phyloP scores from a whole-genome alignment of 768 basidiomycete species.

The Galerina sulciceps region DNA sequence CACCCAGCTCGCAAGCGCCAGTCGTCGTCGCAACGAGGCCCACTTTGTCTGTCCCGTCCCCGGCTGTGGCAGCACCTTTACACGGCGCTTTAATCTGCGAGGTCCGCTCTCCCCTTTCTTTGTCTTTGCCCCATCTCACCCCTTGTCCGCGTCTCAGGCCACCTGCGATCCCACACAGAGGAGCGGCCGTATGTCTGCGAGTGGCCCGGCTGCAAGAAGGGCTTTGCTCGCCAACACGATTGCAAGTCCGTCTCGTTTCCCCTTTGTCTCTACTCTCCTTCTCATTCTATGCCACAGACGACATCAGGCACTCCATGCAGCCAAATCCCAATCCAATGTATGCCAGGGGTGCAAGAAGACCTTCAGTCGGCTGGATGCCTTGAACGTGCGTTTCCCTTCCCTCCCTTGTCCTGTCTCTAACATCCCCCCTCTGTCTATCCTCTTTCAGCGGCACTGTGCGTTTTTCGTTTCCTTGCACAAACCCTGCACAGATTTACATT shows the following conservation, averaged over 20 bases:
- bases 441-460: constrained; percentile 77
- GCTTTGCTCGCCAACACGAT: constrained; percentile 94
- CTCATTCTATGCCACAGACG: constrained; percentile 50
- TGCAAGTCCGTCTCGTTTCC: constrained; percentile 75
- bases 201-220: constrained; percentile 93
- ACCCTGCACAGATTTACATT: constrained; percentile 19
- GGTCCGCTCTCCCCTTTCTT: constrained; percentile 44
- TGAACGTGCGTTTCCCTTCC: constrained; percentile 72
- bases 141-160: constrained; percentile 53
- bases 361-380: constrained; percentile 91
- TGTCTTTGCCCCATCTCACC: constrained; percentile 10
- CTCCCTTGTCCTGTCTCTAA: constrained; percentile 5
- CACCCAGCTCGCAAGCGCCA: constrained; percentile 90
- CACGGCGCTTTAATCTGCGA: constrained; percentile 86
- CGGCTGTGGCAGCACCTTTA: constrained; percentile 97
- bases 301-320: constrained; percentile 87
- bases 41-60: constrained; percentile 94
- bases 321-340: constrained; percentile 81
- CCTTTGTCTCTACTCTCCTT: constrained; percentile 8
- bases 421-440: constrained; percentile 20
- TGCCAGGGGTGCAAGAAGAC: constrained; percentile 94
- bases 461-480: constrained; percentile 20
- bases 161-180: constrained; percentile 93
- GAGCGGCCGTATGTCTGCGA: constrained; percentile 94
- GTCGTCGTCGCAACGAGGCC: constrained; percentile 87